phyloP scores from a whole-genome alignment of 148 eudicot species.

The Arbutus unedo region DNA sequence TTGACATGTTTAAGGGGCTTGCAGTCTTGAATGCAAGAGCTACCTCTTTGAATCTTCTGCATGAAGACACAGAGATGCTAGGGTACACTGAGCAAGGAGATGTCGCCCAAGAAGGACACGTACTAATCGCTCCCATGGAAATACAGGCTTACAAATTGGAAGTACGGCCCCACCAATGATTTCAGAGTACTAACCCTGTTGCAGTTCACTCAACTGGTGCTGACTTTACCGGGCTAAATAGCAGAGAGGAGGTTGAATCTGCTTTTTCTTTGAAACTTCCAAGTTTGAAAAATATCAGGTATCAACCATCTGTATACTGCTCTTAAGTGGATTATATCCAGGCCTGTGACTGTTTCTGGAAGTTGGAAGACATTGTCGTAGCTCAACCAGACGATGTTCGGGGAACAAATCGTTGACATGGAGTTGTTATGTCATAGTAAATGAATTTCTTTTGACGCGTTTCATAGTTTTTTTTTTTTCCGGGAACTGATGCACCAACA shows the following conservation, averaged over 20 bases:
- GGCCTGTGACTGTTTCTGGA: neutral
- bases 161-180: conserved; percentile 50
- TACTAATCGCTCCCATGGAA: conserved; percentile 92
- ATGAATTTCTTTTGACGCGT: neutral
- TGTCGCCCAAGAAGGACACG: conserved; percentile 71
- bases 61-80: conserved; percentile 81
- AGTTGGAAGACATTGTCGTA: neutral
- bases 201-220: neutral
- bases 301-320: neutral
- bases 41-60: conserved; percentile 80
- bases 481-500: too few relatives aligned
- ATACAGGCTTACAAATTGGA: conserved; percentile 85
- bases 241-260: conserved; percentile 3
- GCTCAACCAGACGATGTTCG: neutral
- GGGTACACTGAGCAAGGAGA: conserved; percentile 76
- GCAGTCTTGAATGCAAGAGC: conserved; percentile 60
- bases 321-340: neutral
- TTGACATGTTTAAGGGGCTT: conserved; percentile 62
- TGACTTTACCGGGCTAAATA: neutral
- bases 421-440: neutral
- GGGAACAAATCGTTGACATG: neutral
- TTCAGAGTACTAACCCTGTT: neutral
- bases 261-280: neutral
- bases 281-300: neutral
- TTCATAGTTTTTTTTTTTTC: neutral